These are phyloP conservation scores for Eutypella sp. DNA, from an alignment of 2,329 filamentous ascomycete species.

Conservation along the genomic window DNA sequence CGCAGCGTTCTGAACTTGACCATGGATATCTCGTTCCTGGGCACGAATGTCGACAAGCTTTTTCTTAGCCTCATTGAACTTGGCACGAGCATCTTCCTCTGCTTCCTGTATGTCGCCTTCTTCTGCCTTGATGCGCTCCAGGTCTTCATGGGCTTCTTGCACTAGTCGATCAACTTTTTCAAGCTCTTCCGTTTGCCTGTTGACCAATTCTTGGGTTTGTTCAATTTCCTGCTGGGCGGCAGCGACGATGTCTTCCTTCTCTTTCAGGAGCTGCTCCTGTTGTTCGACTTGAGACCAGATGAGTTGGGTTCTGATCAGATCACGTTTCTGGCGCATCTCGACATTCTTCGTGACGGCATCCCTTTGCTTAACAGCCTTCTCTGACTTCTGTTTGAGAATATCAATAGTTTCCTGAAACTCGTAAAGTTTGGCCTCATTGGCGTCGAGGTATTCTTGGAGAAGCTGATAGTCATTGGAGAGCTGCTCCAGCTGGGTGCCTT, in stretches of 20 bases:
- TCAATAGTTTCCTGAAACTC: slow-evolving; percentile 60
- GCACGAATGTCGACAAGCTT: slow-evolving; percentile 50
- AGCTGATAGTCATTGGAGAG: slow-evolving; percentile 87
- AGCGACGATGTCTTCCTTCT: slow-evolving; percentile 24
- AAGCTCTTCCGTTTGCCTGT: slow-evolving; percentile 46
- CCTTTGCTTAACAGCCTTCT: slow-evolving; percentile 60
- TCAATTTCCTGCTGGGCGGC: slow-evolving; percentile 31
- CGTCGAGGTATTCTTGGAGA: slow-evolving; percentile 73
- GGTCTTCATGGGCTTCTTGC: slow-evolving; percentile 30
- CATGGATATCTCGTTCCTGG: slow-evolving; percentile 62
- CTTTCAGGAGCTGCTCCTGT: slow-evolving; percentile 54
- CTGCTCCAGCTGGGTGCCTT: slow-evolving; percentile 88
- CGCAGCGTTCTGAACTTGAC: slow-evolving; percentile 50
- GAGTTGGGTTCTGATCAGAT: slow-evolving; percentile 59
- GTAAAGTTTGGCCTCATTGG: slow-evolving; percentile 59
- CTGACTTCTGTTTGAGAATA: slow-evolving; percentile 49
- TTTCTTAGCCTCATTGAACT: slow-evolving; percentile 47
- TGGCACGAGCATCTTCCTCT: slow-evolving; percentile 43
- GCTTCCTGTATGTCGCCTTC: slow-evolving; percentile 42
- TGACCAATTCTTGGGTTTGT: slow-evolving; percentile 26
- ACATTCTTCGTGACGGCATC: slow-evolving; percentile 63
- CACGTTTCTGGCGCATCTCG: slow-evolving; percentile 56
- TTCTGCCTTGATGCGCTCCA: slow-evolving; percentile 40
- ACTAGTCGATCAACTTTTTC: slow-evolving; percentile 41
- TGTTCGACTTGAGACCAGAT: slow-evolving; percentile 86